A percentile compares a stretch with the other conserved stretches of the same genome.
phyloP scores from a whole-genome alignment of 2,329 filamentous ascomycete genomes.

The Cordyceps fumosorosea region DNA sequence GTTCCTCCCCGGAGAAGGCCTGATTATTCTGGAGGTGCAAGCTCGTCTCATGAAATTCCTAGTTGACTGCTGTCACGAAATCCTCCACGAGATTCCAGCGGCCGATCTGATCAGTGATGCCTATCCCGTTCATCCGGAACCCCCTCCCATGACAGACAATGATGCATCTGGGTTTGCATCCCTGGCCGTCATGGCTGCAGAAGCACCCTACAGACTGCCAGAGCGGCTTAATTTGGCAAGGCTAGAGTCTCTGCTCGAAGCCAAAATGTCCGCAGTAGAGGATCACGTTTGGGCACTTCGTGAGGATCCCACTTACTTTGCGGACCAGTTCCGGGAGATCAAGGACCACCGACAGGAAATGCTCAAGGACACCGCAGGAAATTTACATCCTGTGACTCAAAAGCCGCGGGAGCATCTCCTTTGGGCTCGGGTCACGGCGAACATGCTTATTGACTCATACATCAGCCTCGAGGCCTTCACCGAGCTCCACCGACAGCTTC shows the following conservation, averaged over 20 bases:
- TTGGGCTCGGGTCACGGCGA: constrained; percentile 34
- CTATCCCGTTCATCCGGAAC: constrained; percentile 32
- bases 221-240: constrained; percentile 37
- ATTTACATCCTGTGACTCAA: constrained; percentile 21
- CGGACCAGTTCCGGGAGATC: constrained; percentile 33
- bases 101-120: constrained; percentile 22
- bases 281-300: constrained; percentile 50
- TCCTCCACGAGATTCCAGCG: constrained; percentile 45
- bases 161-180: constrained; percentile 29
- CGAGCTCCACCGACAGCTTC: constrained; percentile 28
- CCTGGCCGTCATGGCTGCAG: constrained; percentile 34
- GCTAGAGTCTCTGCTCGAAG: constrained; percentile 37
- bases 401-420: constrained; percentile 20
- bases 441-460: constrained; percentile 27
- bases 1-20: constrained; percentile 38
- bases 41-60: constrained; percentile 42
- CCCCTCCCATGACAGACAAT: constrained; percentile 23
- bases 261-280: constrained; percentile 35
- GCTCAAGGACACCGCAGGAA: constrained; percentile 32
- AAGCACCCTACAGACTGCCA: constrained; percentile 48
- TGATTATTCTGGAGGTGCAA: constrained; percentile 46
- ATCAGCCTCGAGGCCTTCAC: constrained; percentile 31
- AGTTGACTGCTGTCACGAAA: constrained; percentile 35
- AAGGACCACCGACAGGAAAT: constrained; percentile 41
- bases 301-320: constrained; percentile 54